A percentile compares a stretch with the other conserved stretches of the same genome.
These are phyloP conservation scores for Acaromyces ingoldii DNA, from an alignment of 1,284 basidiomycete genomes.

Conservation along the genomic window DNA sequence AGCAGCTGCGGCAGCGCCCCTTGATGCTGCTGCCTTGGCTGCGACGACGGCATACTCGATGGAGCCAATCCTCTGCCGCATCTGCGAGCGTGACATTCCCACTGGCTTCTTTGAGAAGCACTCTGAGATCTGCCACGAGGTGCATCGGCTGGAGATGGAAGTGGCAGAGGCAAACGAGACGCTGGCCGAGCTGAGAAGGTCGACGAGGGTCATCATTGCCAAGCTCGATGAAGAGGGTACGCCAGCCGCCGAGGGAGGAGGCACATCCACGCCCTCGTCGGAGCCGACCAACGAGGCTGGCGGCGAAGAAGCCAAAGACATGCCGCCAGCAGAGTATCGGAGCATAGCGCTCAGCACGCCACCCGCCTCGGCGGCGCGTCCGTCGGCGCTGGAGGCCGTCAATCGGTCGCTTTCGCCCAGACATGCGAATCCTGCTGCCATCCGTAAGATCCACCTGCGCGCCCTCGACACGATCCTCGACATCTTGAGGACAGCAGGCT, in stretches of 20 bases:
- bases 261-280: too few species aligned
- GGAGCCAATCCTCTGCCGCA: conserved; percentile 89
- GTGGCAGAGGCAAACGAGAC: conserved; percentile 90
- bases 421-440: conserved; percentile 23
- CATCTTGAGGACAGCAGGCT: conserved; percentile 70
- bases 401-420: conserved; percentile 38
- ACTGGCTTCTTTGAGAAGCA: conserved; percentile 99
- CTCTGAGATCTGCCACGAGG: conserved; percentile 96
- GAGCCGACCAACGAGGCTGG: too few species aligned
- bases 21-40: too few species aligned
- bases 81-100: conserved; percentile 93
- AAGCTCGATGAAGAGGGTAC: conserved; percentile 18
- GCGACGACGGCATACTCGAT: conserved; percentile 49
- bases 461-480: conserved; percentile 79
- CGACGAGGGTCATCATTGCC: conserved; percentile 53
- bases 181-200: conserved; percentile 75
- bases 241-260: too few species aligned
- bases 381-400: conserved; percentile 47
- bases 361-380: conserved; percentile 41
- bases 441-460: conserved; percentile 56
- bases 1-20: too few species aligned
- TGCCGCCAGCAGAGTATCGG: conserved; percentile 66
- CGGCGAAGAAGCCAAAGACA: conserved; percentile 12
- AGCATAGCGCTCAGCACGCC: conserved; percentile 62
- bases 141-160: conserved; percentile 92